Percentiles rank a stretch among this genome's conserved stretches.
These are phyloP conservation scores for Eragrostis nindensis DNA, from an alignment of 176 grass and related monocot genomes.

Conservation along the genomic window DNA sequence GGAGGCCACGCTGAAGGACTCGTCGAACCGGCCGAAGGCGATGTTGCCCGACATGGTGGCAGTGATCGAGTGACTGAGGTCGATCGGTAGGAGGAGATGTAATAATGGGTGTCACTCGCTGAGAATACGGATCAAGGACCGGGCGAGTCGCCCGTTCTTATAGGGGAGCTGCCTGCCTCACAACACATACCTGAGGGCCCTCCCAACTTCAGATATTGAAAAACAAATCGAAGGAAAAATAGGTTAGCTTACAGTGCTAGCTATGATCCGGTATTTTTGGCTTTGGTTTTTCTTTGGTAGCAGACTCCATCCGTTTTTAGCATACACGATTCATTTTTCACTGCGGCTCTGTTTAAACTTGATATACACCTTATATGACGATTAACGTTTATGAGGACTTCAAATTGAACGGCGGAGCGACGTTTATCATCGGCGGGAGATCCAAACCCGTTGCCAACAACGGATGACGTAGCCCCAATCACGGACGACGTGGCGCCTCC, in stretches of 20 bases:
- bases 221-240: too few relatives aligned
- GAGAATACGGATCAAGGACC: conserved; percentile 31
- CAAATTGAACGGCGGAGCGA: neutral
- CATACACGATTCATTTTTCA: too few relatives aligned
- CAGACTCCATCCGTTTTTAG: too few relatives aligned
- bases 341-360: too few relatives aligned
- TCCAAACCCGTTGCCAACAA: neutral
- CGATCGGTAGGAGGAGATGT: too few relatives aligned
- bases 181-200: neutral
- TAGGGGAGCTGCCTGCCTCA: conserved; percentile 13
- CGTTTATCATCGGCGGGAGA: neutral
- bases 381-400: too few relatives aligned
- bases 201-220: too few relatives aligned
- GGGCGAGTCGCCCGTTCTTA: conserved; percentile 19
- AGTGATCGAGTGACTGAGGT: neutral
- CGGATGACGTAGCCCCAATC: neutral
- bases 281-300: too few relatives aligned
- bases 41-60: conserved; percentile 44
- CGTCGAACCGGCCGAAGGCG: conserved; percentile 68
- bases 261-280: too few relatives aligned
- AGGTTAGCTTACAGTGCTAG: too few relatives aligned
- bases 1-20: conserved; percentile 60
- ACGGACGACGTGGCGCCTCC: conserved; percentile 14
- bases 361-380: too few relatives aligned
- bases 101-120: conserved; percentile 6